Base-by-base conservation (phyloP, 352 stramenopile genomes). In the Pythium monospermum region DNA sequence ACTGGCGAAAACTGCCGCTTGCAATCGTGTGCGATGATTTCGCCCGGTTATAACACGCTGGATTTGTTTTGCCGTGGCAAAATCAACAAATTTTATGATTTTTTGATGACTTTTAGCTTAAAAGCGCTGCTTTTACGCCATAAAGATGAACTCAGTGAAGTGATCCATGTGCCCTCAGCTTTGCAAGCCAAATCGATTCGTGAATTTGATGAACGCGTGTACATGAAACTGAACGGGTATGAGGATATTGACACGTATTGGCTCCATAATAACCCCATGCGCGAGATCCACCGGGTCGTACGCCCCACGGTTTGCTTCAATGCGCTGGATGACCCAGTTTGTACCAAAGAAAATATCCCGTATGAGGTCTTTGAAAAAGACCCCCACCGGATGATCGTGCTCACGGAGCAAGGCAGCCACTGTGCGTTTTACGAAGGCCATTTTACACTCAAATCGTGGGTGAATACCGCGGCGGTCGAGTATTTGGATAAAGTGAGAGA, bases 221-320 rank as follows among this genome's bases (percentile, higher is more conserved):
- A 82, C 70, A 86, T 87, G 66, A 81, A 73, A 35, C 81, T 92
- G 64, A 74, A 92, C 57, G 81, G 78, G 4, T 90, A 87, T 49
- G 49, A 57, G 2, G 66, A 84, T 49, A 36, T 89, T 5, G 75
- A 85, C 43, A 36, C 60, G 13, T 92, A 90, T 53, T 92, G 81
- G 81, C 41, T 53, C 18, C 32, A 74, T 18, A 92, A 92, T 63
- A 83, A 92, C 61, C 81, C 81, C 18, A 86, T 92, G 73, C 78
- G 75, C 28, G 58, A 74, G 10, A 56, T 85, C 12, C 43, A 69
- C 23, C 79, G 70, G 28, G 68, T 92, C 36, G 57, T 56, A 27
- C 73, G 76, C 18, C 81, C 81, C 1, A 44, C 87, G 43, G 56
- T 92, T 7, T 86, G 74, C 27, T 75, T 92, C 42, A 92, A 89